phyloP scores from a whole-genome alignment of 306 rosid species.

The Carpinus viminea region DNA sequence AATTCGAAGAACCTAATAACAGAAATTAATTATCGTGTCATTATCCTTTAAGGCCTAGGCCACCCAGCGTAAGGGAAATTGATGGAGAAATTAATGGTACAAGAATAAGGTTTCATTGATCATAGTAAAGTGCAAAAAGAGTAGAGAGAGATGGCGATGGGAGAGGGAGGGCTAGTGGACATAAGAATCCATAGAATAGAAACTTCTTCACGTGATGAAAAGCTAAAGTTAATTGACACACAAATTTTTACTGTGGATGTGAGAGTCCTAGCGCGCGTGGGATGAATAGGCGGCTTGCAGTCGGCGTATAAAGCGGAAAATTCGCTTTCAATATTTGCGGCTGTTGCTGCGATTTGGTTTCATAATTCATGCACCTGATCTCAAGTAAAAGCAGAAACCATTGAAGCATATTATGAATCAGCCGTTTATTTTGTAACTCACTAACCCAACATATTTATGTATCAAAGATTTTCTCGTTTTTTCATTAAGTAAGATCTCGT shows the following conservation, averaged over 20 bases:
- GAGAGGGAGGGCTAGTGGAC: not conserved
- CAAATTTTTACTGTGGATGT: not conserved
- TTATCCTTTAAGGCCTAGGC: not conserved
- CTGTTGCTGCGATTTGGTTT: conserved; percentile 35
- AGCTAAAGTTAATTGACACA: not conserved
- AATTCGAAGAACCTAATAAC: too few species aligned
- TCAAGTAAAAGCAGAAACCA: conserved; percentile 1
- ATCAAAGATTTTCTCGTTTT: not conserved
- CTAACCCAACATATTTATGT: not conserved
- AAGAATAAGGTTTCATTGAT: not conserved
- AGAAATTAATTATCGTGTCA: not conserved
- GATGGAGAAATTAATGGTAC: not conserved
- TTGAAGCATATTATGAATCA: not conserved
- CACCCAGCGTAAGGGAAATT: not conserved
- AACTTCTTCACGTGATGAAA: conserved; percentile 12
- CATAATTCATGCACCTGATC: conserved; percentile 17
- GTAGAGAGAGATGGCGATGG: not conserved
- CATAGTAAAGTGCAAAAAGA: not conserved
- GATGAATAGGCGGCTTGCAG: too few species aligned
- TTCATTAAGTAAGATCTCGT: not conserved
- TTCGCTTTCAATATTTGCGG: conserved; percentile 50
- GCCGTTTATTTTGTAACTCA: not conserved
- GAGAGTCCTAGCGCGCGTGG: not conserved
- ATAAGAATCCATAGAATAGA: conserved; percentile 18
- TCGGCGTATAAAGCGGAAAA: not conserved